phyloP scores from a whole-genome alignment of 345 rosid genomes.

The Euphorbia peplus region DNA sequence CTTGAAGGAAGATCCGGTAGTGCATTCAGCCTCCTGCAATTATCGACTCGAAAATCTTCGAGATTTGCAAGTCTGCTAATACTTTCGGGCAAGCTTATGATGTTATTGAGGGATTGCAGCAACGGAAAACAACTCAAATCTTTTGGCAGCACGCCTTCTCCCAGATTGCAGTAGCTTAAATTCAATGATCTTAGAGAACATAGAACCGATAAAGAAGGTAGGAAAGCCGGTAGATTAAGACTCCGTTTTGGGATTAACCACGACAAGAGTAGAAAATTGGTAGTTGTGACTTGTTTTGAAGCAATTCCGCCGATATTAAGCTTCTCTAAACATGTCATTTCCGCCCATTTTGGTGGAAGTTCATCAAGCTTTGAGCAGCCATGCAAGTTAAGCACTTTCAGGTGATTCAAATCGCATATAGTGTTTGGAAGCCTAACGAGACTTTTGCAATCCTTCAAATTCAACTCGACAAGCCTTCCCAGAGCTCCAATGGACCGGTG shows the following conservation, averaged over 20 bases:
- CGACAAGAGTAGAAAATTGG: not conserved
- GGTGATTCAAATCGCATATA: slow-evolving; percentile 7
- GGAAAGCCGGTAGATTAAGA: not conserved
- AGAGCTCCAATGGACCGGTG: slow-evolving; percentile 15
- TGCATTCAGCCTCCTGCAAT: slow-evolving; percentile 17
- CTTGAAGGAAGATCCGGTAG: slow-evolving; percentile 26
- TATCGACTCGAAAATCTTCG: slow-evolving; percentile 3
- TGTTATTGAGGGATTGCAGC: slow-evolving; percentile 2
- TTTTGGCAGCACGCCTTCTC: slow-evolving; percentile 15
- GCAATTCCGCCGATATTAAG: not conserved
- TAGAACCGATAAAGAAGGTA: slow-evolving; percentile 10
- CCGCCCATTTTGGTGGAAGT: slow-evolving; percentile 7
- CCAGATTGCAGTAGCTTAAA: slow-evolving; percentile 11
- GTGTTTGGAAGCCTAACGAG: slow-evolving; percentile 13
- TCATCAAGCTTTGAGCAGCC: slow-evolving; percentile 18
- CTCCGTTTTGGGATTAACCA: slow-evolving; percentile 1
- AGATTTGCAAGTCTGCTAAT: slow-evolving; percentile 14
- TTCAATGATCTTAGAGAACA: not conserved
- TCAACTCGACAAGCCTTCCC: not conserved
- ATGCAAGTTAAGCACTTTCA: not conserved
- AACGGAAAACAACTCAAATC: slow-evolving; percentile 9
- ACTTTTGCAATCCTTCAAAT: slow-evolving; percentile 7
- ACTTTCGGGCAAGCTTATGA: slow-evolving; percentile 12
- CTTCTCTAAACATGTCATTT: slow-evolving; percentile 5
- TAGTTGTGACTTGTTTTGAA: slow-evolving; percentile 3